Evolutionary conservation across 164 flowering plant genomes (phyloP), one percentile per base, ranked within the genome.

Genomic region (Magnolia kwangsiensis): DNA sequence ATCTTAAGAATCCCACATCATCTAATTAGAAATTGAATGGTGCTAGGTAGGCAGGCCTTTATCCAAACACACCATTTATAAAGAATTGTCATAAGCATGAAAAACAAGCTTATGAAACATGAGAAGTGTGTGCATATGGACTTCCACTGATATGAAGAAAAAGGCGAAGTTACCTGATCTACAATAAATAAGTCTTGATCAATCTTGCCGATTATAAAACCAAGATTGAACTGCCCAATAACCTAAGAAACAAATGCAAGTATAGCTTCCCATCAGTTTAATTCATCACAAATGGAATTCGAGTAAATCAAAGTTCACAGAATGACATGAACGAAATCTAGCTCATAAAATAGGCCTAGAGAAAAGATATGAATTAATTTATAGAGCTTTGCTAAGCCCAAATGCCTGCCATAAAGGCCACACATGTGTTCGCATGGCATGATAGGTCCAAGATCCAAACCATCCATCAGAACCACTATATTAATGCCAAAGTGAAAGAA

Each of bases 141-240:
- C 27, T 24, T 24, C 27, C 27, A 24, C 27, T 24, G 27, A 24
- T 24, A 24, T 24, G 27, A 24, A 24, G 27, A 24, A 24, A 24
- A 24, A 27, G 18, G 51, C 21, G 55, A 73, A 31, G 67, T 75
- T 80, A 91, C 99, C 93, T 96, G 99, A 88, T 96, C 98, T 68
- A 96, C 89, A 69, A 96, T 91, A 76, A 96, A 96, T 73, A 96
- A 81, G 83, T 96, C 99, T 78, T 87, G 82, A 77, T 89, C 95
- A 77, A 94, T 80, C 85, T 89, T 92, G 71, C 91, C 99, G 86
- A 96, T 89, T 70, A 96, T 94, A 78, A 96, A 96, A 7, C 99
- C 98, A 68, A 91, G 95, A 85, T 96, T 96, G 84, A 96, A 96
- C 79, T 96, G 99, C 73, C 99, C 99, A 86, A 96, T 85, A 51